phyloP scores from a whole-genome alignment of 305 asterid genomes.

The Solanum hybrid region DNA sequence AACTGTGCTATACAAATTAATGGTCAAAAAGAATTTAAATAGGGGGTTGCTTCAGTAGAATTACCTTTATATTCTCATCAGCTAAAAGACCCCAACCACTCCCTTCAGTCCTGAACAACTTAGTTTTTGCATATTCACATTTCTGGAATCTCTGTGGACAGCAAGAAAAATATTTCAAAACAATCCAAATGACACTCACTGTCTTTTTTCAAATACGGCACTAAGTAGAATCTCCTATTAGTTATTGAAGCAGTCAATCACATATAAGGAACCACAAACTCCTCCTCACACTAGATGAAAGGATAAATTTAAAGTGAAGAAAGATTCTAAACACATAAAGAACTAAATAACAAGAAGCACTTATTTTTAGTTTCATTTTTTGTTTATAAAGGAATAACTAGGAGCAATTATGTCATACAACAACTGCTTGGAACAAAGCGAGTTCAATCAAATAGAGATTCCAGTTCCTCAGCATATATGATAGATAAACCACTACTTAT shows the following conservation, averaged over 20 bases:
- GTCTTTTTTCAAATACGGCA: neutral
- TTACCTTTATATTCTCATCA: neutral
- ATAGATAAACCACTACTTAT: too few species aligned
- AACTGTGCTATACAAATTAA: too few species aligned
- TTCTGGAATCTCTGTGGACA: slow-evolving; percentile 74
- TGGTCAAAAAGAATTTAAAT: too few species aligned
- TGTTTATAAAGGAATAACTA: neutral
- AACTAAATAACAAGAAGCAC: neutral
- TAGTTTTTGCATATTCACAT: slow-evolving; percentile 21
- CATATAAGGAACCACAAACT: neutral
- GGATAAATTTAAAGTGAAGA: neutral
- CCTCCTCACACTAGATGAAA: neutral
- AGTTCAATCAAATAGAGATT: too few species aligned
- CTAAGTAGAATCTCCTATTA: neutral
- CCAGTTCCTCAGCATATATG: too few species aligned
- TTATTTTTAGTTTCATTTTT: neutral
- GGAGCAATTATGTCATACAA: neutral
- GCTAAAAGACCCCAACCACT: slow-evolving; percentile 22
- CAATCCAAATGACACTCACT: neutral
- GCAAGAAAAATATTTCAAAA: slow-evolving; percentile 4
- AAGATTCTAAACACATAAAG: neutral
- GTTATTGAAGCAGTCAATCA: neutral
- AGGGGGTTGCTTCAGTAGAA: too few species aligned
- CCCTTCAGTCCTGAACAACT: slow-evolving; percentile 41
- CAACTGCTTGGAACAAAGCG: too few species aligned